These are phyloP conservation scores for Sclerotinia trifoliorum DNA, from an alignment of 2,329 filamentous ascomycete species.

Conservation along the genomic window DNA sequence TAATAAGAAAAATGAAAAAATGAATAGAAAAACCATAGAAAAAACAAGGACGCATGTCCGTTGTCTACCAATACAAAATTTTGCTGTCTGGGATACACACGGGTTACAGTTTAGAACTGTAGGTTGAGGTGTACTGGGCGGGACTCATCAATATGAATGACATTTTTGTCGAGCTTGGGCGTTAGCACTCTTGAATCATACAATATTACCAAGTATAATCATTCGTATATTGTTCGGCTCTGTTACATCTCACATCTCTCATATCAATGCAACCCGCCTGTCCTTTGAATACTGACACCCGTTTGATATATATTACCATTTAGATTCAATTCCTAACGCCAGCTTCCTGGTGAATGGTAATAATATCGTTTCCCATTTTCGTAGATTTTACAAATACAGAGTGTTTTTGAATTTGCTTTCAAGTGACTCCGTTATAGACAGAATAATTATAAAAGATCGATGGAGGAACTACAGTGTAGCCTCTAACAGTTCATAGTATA, in stretches of 20 bases:
- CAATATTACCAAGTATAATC: too few species aligned
- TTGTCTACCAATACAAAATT: background rate
- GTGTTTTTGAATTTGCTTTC: background rate
- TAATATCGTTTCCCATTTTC: too few species aligned
- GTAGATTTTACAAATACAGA: too few species aligned
- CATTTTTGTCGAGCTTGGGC: too few species aligned
- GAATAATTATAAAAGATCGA: background rate
- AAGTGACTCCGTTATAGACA: background rate
- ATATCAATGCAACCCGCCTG: background rate
- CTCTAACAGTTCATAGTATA: background rate
- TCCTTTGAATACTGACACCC: too few species aligned
- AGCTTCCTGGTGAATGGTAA: too few species aligned
- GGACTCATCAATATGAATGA: background rate
- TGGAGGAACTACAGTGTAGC: too few species aligned
- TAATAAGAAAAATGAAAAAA: background rate
- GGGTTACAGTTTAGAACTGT: background rate
- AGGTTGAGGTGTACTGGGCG: too few species aligned
- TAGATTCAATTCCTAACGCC: too few species aligned
- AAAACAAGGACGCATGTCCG: too few species aligned
- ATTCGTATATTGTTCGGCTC: too few species aligned
- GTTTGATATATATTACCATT: too few species aligned
- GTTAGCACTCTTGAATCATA: background rate
- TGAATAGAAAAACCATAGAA: background rate
- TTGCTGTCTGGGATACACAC: background rate
- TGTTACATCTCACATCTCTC: background rate